Conservation (phyloP, 2,329 filamentous ascomycete genomes). For the Capronia coronata region DNA sequence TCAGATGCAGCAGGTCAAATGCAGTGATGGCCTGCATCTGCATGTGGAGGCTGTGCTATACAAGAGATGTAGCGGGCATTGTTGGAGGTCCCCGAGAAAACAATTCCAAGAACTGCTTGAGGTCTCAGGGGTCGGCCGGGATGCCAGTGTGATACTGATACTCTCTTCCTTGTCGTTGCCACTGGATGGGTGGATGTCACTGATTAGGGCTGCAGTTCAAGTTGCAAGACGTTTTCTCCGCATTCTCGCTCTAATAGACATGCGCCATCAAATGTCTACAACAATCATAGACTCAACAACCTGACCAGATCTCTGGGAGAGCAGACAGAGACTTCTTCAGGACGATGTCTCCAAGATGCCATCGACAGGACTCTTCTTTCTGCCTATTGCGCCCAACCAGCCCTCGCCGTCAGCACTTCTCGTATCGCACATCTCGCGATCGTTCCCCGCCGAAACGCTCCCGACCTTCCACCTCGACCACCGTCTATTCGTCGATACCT, state of each 20-base stretch:
- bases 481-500: conserved; percentile 27
- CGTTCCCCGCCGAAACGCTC: conserved; percentile 23
- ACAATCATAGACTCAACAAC: no score
- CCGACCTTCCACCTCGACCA: conserved; percentile 24
- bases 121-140: background rate
- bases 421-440: conserved; percentile 25
- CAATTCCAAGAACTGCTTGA: background rate
- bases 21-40: background rate
- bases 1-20: background rate
- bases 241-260: no score
- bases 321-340: no score
- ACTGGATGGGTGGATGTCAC: no score
- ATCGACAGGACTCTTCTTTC: conserved; percentile 22
- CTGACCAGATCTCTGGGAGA: background rate
- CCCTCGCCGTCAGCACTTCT: conserved; percentile 19
- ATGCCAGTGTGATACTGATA: no score
- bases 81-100: background rate
- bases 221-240: background rate
- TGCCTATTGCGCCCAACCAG: conserved; percentile 16
- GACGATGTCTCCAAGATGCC: conserved; percentile 6
- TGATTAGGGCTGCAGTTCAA: no score
- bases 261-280: no score
- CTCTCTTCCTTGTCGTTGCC: no score
- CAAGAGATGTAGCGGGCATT: background rate
- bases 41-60: background rate